phyloP scores from a whole-genome alignment of 2,329 filamentous ascomycete species.

The Pyricularia sp. region DNA sequence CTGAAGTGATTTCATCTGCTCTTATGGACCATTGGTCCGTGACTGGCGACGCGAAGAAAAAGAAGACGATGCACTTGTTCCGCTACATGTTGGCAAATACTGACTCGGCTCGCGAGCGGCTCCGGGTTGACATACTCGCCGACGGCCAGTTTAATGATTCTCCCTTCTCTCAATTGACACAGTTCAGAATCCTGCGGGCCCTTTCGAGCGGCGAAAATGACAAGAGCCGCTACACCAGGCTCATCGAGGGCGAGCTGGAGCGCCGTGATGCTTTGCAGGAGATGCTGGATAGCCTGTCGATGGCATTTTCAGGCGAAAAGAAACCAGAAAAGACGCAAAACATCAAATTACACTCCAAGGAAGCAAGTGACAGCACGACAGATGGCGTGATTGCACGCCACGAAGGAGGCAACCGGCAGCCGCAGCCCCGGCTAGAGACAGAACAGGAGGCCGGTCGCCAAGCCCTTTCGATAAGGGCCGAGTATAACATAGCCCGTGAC shows the following conservation, averaged over 20 bases:
- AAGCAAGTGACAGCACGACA: too few species aligned
- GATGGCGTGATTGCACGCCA: neutral
- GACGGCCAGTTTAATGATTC: neutral
- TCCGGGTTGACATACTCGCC: neutral
- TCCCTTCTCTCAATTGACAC: neutral
- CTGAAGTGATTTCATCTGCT: neutral
- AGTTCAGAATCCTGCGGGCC: neutral
- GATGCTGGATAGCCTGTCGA: neutral
- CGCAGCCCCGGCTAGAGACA: neutral
- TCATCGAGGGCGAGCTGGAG: neutral
- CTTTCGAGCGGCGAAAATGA: neutral
- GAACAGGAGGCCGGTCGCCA: neutral
- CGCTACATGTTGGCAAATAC: neutral
- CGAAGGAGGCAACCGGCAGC: neutral
- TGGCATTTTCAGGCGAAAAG: neutral
- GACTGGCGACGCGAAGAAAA: neutral
- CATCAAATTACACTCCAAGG: too few species aligned
- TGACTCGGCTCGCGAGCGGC: neutral
- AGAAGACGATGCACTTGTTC: neutral
- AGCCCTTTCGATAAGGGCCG: neutral
- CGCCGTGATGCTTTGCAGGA: neutral
- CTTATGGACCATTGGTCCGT: neutral
- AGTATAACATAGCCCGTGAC: too few species aligned
- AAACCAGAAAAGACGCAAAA: too few species aligned
- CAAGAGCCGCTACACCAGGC: neutral